Evolutionary conservation across 78 protist genomes (phyloP).

Genomic region (Cyanophora paradoxa): DNA sequence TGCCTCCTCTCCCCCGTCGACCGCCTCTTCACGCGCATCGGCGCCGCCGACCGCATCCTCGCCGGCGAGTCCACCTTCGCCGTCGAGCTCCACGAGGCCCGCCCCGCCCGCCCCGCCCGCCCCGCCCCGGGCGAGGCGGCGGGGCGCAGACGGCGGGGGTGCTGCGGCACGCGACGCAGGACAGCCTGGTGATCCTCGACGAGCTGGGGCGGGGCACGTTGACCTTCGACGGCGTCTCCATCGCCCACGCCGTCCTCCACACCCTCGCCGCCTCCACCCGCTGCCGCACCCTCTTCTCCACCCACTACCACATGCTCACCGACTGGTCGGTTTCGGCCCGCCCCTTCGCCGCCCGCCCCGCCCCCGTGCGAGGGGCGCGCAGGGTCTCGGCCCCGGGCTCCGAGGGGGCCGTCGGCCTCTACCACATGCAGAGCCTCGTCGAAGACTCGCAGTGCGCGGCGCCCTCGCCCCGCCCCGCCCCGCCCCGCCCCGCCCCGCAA

Average conservation of each 20-base stretch:
- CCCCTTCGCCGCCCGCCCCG: neutral
- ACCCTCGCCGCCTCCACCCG: conserved; percentile 3
- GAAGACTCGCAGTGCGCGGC: too few relatives aligned
- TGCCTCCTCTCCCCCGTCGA: conserved; percentile 80
- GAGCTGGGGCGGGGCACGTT: conserved; percentile 94
- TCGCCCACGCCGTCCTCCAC: conserved; percentile 32
- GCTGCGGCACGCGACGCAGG: conserved; percentile 49
- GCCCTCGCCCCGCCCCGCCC: too few relatives aligned
- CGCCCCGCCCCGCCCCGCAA: neutral
- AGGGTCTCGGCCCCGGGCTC: too few relatives aligned
- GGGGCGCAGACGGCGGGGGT: neutral
- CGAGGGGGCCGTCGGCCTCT: conserved; percentile 31
- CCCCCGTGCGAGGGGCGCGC: too few relatives aligned
- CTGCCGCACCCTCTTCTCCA: conserved; percentile 86
- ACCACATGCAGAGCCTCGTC: conserved; percentile 70
- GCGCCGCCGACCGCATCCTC: conserved; percentile 77
- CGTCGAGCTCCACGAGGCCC: conserved; percentile 85
- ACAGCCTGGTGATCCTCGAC: conserved; percentile 91
- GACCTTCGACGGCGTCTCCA: conserved; percentile 78
- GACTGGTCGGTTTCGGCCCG: too few relatives aligned
- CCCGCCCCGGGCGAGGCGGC: too few relatives aligned
- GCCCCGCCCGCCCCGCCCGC: neutral
- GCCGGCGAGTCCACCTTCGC: conserved; percentile 92
- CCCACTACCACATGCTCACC: conserved; percentile 91
- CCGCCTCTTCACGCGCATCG: conserved; percentile 91